Evolutionary conservation across 179 eudicot genomes (phyloP).

Genomic region (Silene coronaria): DNA sequence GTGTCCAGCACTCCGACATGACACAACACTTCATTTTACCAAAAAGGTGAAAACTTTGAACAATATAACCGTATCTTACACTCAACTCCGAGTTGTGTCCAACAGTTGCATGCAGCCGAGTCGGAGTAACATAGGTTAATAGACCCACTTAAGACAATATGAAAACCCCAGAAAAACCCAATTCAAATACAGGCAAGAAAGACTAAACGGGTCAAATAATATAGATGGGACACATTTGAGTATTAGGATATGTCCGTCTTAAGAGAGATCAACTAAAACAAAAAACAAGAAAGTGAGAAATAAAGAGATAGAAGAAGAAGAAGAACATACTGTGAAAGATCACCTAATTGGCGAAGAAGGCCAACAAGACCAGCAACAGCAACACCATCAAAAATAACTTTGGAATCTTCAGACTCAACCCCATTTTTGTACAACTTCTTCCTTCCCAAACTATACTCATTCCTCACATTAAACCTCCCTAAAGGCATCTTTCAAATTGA

Average conservation of each 20-base stretch:
- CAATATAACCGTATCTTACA: no score
- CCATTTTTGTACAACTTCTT: slow-evolving; percentile 59
- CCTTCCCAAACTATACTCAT: slow-evolving; percentile 69
- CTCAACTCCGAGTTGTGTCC: no score
- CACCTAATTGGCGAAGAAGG: slow-evolving; percentile 92
- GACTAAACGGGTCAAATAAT: no score
- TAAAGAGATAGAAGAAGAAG: slow-evolving; percentile 1
- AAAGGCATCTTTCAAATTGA: slow-evolving; percentile 51
- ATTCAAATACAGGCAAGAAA: no score
- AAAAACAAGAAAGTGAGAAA: not conserved
- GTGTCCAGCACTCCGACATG: no score
- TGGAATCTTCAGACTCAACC: slow-evolving; percentile 65
- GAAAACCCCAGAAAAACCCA: no score
- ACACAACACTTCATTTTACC: no score
- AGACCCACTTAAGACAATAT: no score
- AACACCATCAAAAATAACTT: slow-evolving; percentile 70
- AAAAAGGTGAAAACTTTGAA: no score
- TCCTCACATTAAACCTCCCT: slow-evolving; percentile 61
- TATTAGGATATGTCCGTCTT: no score
- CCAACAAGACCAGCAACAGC: slow-evolving; percentile 94
- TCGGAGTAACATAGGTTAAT: not conserved
- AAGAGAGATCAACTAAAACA: no score
- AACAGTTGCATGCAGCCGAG: not conserved
- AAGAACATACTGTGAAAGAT: slow-evolving; percentile 74
- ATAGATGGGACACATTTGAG: no score